Conservation (phyloP, 768 basidiomycete species). For the Trametes sanguinea region DNA sequence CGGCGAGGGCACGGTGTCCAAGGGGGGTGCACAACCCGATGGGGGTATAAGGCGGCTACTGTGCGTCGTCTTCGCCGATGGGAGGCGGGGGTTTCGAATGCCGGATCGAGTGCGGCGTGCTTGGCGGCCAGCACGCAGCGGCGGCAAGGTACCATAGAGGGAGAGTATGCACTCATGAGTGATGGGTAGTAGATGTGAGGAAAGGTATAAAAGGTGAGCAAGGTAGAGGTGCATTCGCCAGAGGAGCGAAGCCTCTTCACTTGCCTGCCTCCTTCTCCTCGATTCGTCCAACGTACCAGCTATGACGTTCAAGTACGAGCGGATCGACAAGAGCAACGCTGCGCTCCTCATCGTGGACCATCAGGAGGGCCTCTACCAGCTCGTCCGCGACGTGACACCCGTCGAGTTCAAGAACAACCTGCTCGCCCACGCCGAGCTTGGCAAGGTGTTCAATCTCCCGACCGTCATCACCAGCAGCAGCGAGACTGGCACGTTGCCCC, state of each 20-base stretch:
- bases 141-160: too few relatives aligned
- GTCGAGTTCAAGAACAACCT: conserved; percentile 47
- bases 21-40: neutral
- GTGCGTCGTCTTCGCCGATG: neutral
- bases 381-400: conserved; percentile 44
- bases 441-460: conserved; percentile 47
- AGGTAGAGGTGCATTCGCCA: too few relatives aligned
- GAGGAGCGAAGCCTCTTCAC: too few relatives aligned
- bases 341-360: conserved; percentile 51
- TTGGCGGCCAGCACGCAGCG: too few relatives aligned
- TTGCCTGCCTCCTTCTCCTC: too few relatives aligned
- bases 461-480: conserved; percentile 49
- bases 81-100: neutral
- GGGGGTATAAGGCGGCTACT: neutral
- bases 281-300: neutral
- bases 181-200: too few relatives aligned
- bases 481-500: conserved; percentile 38
- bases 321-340: conserved; percentile 48
- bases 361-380: conserved; percentile 49
- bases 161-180: too few relatives aligned
- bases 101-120: neutral
- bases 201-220: too few relatives aligned
- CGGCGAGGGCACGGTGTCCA: neutral
- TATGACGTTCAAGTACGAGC: conserved; percentile 34
- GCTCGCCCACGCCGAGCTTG: conserved; percentile 49